Conservation (phyloP, 202 grass and related monocot species). For the Zizania palustris region DNA sequence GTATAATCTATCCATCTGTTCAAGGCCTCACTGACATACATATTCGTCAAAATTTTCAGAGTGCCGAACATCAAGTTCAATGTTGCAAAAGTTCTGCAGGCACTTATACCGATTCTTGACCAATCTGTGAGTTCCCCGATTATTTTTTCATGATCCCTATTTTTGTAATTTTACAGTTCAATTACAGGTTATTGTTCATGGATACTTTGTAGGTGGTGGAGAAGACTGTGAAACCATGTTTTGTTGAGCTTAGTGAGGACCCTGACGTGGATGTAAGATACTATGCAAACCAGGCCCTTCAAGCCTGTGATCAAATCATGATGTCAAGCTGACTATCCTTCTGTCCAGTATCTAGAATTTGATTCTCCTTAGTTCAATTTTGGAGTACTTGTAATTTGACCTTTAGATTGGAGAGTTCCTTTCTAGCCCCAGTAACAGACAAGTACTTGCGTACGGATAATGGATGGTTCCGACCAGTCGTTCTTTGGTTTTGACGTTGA, state of each 20-base stretch:
- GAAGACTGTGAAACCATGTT: conserved; percentile 71
- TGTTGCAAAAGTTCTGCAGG: conserved; percentile 88
- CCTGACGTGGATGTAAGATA: conserved; percentile 94
- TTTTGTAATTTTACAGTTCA: not conserved
- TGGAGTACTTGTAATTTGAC: conserved; percentile 45
- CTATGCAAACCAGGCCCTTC: conserved; percentile 79
- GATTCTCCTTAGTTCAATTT: conserved; percentile 38
- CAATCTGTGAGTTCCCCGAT: conserved; percentile 64
- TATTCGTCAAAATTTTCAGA: conserved; percentile 41
- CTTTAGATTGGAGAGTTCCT: conserved; percentile 33
- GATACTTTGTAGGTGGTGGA: conserved; percentile 70
- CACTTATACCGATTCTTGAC: conserved; percentile 75
- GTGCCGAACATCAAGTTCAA: conserved; percentile 99
- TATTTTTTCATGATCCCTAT: not conserved
- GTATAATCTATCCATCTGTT: not conserved
- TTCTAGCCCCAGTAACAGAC: conserved; percentile 37
- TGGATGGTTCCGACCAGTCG: conserved; percentile 16
- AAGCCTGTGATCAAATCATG: conserved; percentile 86
- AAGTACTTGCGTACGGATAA: conserved; percentile 43
- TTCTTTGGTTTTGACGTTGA: conserved; percentile 33
- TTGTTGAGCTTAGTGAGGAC: conserved; percentile 87
- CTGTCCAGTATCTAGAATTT: conserved; percentile 40
- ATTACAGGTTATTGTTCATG: conserved; percentile 29
- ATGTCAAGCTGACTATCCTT: conserved; percentile 68
- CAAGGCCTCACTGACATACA: not conserved